Base-by-base conservation (phyloP, 73 alveolate genomes). In the Paramecium biaurelia region DNA sequence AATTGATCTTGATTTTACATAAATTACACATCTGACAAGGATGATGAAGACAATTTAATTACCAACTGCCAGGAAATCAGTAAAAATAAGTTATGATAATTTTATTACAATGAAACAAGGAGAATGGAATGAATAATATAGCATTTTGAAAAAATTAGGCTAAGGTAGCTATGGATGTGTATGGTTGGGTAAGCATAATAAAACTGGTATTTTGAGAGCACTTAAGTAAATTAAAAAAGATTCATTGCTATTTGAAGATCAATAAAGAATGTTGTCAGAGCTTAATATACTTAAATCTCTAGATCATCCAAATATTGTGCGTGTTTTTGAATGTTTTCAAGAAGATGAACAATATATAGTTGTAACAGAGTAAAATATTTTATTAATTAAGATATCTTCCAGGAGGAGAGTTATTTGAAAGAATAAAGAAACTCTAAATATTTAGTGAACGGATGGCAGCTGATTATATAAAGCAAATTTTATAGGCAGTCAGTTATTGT, bases 101-200 rank as follows among this genome's bases (percentile, higher is more conserved):
- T 79, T 79, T 45, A 63, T 79, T 20, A 79, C 90, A 2, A 23
- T 79, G 74, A 79, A 79, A 47, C 23, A 79, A 63, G 56, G 90
- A 11, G 56, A 79, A 30, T 38, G 70, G 70, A 12, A 79, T 21
- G 90, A 79, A 30, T 47, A 79, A 30, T 79, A 79, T 45, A 24
- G 32, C 34, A 38, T 79, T 24, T 24, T 41, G 15, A 43, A 41
- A 41, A 79, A 43, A 47, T n/a, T 79, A 30, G 90, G 90, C 2
- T 43, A 38, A 10, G 90, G 98, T 20, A 88, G 96, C 10, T 95
- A 95, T 85, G 98, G 98, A 14, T 76, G 95, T 84, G 99, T 97
- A 18, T 96, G 98, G 96, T 92, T 92, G 93, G 99, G 94, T 5
- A 95, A 88, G 70, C 92, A 96, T 86, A 96, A 96, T 87, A 85